Percentiles rank a stretch among this genome's conserved stretches.
Conservation (phyloP, 2,329 filamentous ascomycete genomes). For the Penicillium decumbens region DNA sequence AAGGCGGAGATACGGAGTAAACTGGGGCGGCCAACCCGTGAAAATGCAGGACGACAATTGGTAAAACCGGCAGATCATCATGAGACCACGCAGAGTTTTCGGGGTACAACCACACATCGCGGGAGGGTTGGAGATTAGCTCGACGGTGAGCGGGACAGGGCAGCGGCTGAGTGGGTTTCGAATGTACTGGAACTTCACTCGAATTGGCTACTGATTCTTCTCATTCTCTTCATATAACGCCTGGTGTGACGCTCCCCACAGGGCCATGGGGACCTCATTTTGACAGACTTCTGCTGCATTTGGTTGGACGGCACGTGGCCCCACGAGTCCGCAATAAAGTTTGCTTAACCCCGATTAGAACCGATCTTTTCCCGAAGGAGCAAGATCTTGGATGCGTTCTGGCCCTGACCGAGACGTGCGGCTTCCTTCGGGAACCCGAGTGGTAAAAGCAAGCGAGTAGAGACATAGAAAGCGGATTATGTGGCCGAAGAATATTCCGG, state of each 20-base stretch:
- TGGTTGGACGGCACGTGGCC: constrained; percentile 15
- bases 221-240: constrained; percentile 1
- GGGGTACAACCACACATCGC: constrained; percentile 11
- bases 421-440: constrained; percentile 13
- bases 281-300: constrained; percentile 8
- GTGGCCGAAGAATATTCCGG: neutral
- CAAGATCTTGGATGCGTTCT: constrained; percentile 7
- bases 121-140: constrained; percentile 19
- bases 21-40: neutral
- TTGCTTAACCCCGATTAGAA: constrained; percentile 9
- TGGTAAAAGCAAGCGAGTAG: constrained; percentile 18
- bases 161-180: constrained; percentile 2
- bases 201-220: constrained; percentile 8
- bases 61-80: constrained; percentile 12
- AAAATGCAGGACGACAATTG: neutral
- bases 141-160: neutral
- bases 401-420: constrained; percentile 5
- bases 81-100: constrained; percentile 9
- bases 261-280: neutral
- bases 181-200: constrained; percentile 7
- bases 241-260: constrained; percentile 16
- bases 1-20: constrained; percentile 1
- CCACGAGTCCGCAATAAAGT: constrained; percentile 16
- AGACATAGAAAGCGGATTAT: neutral
- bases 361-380: constrained; percentile 15